These are phyloP conservation scores for Amauroascus verrucosus DNA, from an alignment of 2,329 filamentous ascomycete genomes.

Conservation along the genomic window DNA sequence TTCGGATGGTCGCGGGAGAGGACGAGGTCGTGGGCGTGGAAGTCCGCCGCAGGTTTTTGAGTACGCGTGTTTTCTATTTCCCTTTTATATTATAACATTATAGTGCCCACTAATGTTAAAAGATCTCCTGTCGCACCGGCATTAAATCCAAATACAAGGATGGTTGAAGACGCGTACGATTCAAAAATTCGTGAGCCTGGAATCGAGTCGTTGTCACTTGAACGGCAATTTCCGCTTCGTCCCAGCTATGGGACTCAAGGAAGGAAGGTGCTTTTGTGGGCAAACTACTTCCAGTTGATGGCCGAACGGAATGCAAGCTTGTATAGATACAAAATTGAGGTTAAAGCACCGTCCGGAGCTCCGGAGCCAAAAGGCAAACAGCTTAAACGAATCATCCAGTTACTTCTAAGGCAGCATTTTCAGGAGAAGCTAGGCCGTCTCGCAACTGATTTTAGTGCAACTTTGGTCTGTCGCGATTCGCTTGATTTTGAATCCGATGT, in stretches of 20 bases:
- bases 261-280: conserved; percentile 25
- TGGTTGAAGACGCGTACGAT: conserved; percentile 23
- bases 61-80: conserved; percentile 18
- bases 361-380: conserved; percentile 30
- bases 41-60: conserved; percentile 16
- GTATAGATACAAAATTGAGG: conserved; percentile 35
- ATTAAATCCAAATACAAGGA: conserved; percentile 19
- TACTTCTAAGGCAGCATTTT: conserved; percentile 36
- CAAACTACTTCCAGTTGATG: conserved; percentile 33
- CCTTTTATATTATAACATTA: background rate
- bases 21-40: conserved; percentile 23
- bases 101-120: background rate
- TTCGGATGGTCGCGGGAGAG: conserved; percentile 22
- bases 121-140: background rate
- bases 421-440: conserved; percentile 22
- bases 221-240: conserved; percentile 25
- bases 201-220: conserved; percentile 11
- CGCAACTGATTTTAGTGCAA: conserved; percentile 34
- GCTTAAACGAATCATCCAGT: conserved; percentile 39
- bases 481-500: conserved; percentile 19
- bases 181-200: conserved; percentile 16
- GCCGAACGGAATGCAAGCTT: conserved; percentile 24
- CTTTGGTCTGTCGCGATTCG: conserved; percentile 27
- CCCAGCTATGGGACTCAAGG: conserved; percentile 32
- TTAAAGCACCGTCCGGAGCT: conserved; percentile 21